Evolutionary conservation across 805 yeast species (phyloP), one percentile per base, ranked within the genome.

Genomic region (Barnettozyma populi): DNA sequence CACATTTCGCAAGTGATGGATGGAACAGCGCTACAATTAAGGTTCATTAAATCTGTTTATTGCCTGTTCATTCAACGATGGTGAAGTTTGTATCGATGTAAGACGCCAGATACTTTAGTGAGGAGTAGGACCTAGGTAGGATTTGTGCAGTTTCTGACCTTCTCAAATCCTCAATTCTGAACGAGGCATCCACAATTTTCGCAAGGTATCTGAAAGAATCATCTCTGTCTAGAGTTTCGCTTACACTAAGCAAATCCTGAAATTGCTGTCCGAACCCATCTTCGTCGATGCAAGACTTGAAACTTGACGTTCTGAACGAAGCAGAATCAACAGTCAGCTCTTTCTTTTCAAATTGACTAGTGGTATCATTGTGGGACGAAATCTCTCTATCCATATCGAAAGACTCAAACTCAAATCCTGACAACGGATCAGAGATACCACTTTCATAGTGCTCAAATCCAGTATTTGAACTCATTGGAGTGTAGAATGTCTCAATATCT

Each of bases 191-290:
- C 5, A 70, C 46, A 6, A 67, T 48, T 2, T 63, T 64, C 2
- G 73, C 78, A 21, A 76, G 59, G 49, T 76, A 76, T 0, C 68
- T 67, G 54, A 67, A 76, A 0, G 80, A 75, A 10, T 67, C 68
- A 49, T 71, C 76, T 11, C 24, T 38, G 25, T 32, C 27, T 7
- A 47, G 11, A 39, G 23, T 34, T 5, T 35, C 37, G 14, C 35
- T 31, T 13, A 14, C n/a, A 8, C 25, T 32, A 4, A 32, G 18
- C 13, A 24, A 14, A 5, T 18, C 43, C 16, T 41, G 43, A 8
- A 38, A 18, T 13, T 31, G 24, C 11, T 32, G 16, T 3, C 18
- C 16, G 29, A 52, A 14, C 14, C 47, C 47, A 8, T 49, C 43
- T 10, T 44, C 53, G 20, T 52, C 52, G 18, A 54, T 11, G 43